A percentile compares a stretch with the other conserved stretches of the same genome.
These are phyloP conservation scores for Alternaria tenuissima DNA, from an alignment of 2,329 filamentous ascomycete genomes.

Conservation along the genomic window DNA sequence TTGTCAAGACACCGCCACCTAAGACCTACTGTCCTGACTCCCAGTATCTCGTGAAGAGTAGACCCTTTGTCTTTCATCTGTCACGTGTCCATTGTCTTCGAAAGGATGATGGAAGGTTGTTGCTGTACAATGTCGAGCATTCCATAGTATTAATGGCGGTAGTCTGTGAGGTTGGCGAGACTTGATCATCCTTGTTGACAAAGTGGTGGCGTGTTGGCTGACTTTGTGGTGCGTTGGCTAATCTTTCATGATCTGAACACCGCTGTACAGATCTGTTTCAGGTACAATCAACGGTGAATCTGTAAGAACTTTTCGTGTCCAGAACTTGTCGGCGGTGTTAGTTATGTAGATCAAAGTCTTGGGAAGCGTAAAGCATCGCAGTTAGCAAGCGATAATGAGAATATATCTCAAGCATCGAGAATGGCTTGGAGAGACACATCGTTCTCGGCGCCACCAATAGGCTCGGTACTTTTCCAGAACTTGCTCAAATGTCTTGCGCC, in stretches of 20 bases:
- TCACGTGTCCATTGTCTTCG: constrained; percentile 31
- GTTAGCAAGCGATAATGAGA: not conserved
- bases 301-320: not conserved
- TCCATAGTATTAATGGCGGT: not conserved
- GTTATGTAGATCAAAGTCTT: not conserved
- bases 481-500: constrained; percentile 84
- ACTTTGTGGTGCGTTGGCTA: constrained; percentile 17
- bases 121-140: constrained; percentile 25
- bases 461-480: constrained; percentile 79
- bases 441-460: constrained; percentile 62
- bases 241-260: constrained; percentile 19
- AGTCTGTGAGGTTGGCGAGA: not conserved
- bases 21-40: constrained; percentile 27
- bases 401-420: constrained; percentile 46
- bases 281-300: not conserved
- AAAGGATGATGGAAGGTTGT: constrained; percentile 6
- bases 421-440: constrained; percentile 66
- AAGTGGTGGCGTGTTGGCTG: constrained; percentile 15
- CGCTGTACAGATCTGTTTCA: constrained; percentile 12
- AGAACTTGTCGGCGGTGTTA: not conserved
- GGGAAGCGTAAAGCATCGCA: not conserved
- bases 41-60: constrained; percentile 23
- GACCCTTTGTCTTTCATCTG: constrained; percentile 32
- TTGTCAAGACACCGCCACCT: constrained; percentile 28
- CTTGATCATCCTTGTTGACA: constrained; percentile 1